phyloP scores from a whole-genome alignment of 2,329 filamentous ascomycete genomes.

The Pseudocercospora pini-densiflorae region DNA sequence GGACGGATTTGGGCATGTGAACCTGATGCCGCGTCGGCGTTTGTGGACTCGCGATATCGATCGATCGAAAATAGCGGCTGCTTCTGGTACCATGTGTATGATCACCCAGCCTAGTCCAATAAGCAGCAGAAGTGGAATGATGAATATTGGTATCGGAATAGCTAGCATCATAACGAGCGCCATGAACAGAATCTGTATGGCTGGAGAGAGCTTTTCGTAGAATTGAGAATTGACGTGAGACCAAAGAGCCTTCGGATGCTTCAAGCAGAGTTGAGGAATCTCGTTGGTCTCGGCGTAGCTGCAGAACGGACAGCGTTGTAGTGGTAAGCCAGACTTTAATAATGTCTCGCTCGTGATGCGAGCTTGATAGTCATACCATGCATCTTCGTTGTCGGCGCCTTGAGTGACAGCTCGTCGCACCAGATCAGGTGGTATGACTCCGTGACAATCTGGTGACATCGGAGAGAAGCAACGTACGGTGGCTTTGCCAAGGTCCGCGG shows the following conservation, averaged over 20 bases:
- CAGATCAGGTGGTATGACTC: constrained; percentile 71
- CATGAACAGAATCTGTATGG: constrained; percentile 54
- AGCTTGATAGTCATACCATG: constrained; percentile 76
- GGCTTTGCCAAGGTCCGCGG: constrained; percentile 71
- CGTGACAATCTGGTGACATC: constrained; percentile 67
- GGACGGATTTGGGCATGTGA: constrained; percentile 71
- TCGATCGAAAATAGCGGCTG: constrained; percentile 30
- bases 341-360: constrained; percentile 78
- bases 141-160: constrained; percentile 54
- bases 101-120: constrained; percentile 22
- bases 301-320: constrained; percentile 89
- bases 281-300: constrained; percentile 84
- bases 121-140: constrained; percentile 50
- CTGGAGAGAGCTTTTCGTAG: constrained; percentile 40
- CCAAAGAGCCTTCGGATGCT: constrained; percentile 29
- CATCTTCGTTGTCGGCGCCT: constrained; percentile 71
- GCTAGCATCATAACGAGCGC: constrained; percentile 34
- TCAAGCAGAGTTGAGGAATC: constrained; percentile 32
- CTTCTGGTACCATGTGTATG: constrained; percentile 21
- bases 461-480: constrained; percentile 85
- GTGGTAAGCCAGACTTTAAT: constrained; percentile 71
- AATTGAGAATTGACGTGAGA: constrained; percentile 33
- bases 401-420: constrained; percentile 74
- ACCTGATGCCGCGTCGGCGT: constrained; percentile 73
- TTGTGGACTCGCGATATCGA: constrained; percentile 68